Evolutionary conservation across 2,329 filamentous ascomycete species (phyloP), one percentile per base, ranked within the genome.

Genomic region (Clarireedia paspali): DNA sequence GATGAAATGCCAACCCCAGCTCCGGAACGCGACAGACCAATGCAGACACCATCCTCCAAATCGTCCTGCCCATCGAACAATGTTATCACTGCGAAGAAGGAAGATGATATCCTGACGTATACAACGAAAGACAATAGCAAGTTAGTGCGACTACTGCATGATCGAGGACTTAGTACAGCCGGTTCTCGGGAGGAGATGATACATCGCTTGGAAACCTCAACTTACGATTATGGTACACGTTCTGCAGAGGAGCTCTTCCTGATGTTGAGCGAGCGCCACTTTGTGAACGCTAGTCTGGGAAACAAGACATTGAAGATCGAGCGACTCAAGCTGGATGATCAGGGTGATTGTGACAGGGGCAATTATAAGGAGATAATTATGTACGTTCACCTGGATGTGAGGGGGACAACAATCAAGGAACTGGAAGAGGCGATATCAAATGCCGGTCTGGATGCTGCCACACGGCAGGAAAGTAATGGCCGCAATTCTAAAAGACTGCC

Each of bases 151-250:
- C 47, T 64, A 26, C 54, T 63, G 4, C 12, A 27, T 6, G 62
- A 63, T 17, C 44, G 63, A 45, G 23, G 36, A 7, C 5, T 62
- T 0, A 34, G 58, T 2, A 30, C 39, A 4, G 38, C 23, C 1
- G 62, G 61, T 14, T 57, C 59, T 6, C 53, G 62, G 4, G 58
- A 63, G 23, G 59, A 64, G 23, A 55, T 63, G 44, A 63, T 65
- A 15, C 14, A 48, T 14, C 51, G 58, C 15, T 53, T 65, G 2
- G 57, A 63, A 14, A 49, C 36, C 2, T 57, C 54, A 5, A 42
- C 46, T 0, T 52, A 60, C 17, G 52, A 62, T 23, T 65, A 63
- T 57, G 52, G 58, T 40, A 24, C 44, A 15, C 44, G 51, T 2
- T 20, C 27, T 2, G 50, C 57, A 6, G 50, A 42, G 9, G 24